Evolutionary conservation across 371 early-diverging fungal species (phyloP), one percentile per base, ranked within the genome.

Genomic region (Gilbertella persicaria): DNA sequence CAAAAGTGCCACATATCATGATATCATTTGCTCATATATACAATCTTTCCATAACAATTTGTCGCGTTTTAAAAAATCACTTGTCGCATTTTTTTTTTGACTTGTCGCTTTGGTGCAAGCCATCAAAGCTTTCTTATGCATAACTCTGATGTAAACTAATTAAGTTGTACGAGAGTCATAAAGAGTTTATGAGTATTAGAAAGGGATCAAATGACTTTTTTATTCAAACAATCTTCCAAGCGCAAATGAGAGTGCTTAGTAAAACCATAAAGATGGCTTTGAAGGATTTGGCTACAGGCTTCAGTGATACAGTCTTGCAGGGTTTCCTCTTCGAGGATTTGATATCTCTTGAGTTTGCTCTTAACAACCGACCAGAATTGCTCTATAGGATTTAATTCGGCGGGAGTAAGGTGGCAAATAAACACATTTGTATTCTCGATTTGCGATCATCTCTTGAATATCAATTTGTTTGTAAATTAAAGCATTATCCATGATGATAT

Each of bases 401-500:
- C 19, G 40, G n/a, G 51, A 50, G 25, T 50, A 50, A 40, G 54
- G 39, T 35, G 45, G 45, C 33, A 45, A 45, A 38, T 53, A 45
- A 19, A 45, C 19, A 28, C 54, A 53, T 37, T 43, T 53, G 35
- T 53, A 45, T 44, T 46, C 54, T 45, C 39, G 44, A 43, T 36
- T 53, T 37, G 6, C 54, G 36, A 45, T 45, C 29, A 53, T 26
- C 30, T 35, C 43, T 21, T 36, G 28, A 25, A 46, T 30, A 25
- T 6, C 24, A 45, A 26, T 37, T 43, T 33, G 45, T 23, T 40
- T 45, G 35, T 45, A 47, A 23, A 47, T 45, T 21, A 45, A 48
- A 14, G 40, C 45, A 30, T 55, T 56, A 23, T 53, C 53, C 53
- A 53, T 45, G 12, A 53, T 30, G 19, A 53, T 42, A 53, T 45